Conservation (phyloP, 495 filamentous ascomycete genomes). For the Aspergillus avenaceus region DNA sequence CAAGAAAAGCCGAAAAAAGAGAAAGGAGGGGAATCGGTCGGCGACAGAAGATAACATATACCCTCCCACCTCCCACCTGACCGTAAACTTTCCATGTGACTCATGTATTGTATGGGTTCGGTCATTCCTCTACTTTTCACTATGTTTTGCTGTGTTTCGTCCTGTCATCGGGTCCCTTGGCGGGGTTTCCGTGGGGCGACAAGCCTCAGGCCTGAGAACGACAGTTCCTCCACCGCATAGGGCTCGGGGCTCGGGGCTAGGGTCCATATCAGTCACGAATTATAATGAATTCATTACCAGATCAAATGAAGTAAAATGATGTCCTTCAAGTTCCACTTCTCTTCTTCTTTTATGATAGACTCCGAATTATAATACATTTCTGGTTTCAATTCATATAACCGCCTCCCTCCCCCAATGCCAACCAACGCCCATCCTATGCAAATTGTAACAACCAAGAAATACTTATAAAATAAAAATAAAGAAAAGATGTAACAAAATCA, state of each 20-base stretch:
- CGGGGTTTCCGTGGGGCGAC: slow-evolving; percentile 12
- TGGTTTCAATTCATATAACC: no score
- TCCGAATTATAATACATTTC: no score
- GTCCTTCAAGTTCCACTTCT: not conserved
- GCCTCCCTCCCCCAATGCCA: slow-evolving; percentile 1
- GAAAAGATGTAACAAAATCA: not conserved
- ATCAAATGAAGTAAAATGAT: not conserved
- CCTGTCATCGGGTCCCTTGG: slow-evolving; percentile 1
- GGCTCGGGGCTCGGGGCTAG: slow-evolving; percentile 17
- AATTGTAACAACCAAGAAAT: not conserved
- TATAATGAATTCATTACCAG: not conserved
- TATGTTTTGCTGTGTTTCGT: slow-evolving; percentile 1
- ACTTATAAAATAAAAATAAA: not conserved
- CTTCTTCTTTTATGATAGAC: no score
- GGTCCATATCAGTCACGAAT: slow-evolving; percentile 7
- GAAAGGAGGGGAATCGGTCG: slow-evolving; percentile 20
- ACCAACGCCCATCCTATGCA: slow-evolving; percentile 12
- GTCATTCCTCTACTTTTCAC: not conserved
- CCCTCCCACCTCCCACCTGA: slow-evolving; percentile 1
- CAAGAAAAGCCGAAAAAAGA: slow-evolving; percentile 26
- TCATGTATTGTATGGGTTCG: not conserved
- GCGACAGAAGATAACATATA: slow-evolving; percentile 12
- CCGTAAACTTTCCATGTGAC: not conserved
- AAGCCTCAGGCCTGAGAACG: no score
- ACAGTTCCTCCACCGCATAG: no score